A percentile compares a stretch with the other conserved stretches of the same genome.
Conservation (phyloP, 176 grass and related monocot genomes). For the Rhynchospora breviuscula region DNA sequence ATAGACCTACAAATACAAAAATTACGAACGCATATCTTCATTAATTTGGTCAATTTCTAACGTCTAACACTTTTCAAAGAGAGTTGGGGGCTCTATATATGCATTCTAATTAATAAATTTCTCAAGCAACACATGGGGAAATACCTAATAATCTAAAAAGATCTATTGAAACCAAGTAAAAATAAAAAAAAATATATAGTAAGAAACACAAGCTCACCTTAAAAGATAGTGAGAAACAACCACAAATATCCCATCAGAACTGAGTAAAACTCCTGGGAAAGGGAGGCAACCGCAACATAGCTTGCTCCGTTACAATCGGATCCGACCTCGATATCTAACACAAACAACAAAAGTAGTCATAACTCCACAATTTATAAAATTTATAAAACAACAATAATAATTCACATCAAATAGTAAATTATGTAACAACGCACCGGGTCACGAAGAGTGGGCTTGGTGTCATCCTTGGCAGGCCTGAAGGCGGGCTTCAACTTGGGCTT, state of each 20-base stretch:
- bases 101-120: not conserved
- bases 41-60: not conserved
- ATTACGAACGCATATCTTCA: not conserved
- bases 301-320: constrained; percentile 63
- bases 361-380: not conserved
- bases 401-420: not conserved
- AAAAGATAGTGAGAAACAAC: not conserved
- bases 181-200: no score
- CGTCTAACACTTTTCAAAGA: not conserved
- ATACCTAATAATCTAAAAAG: not conserved
- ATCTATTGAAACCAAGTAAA: not conserved
- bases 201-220: not conserved
- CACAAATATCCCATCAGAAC: constrained; percentile 1
- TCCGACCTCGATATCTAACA: constrained; percentile 76
- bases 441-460: constrained; percentile 69
- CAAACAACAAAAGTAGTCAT: not conserved
- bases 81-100: not conserved
- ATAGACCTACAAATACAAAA: not conserved
- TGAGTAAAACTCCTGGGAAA: constrained; percentile 26
- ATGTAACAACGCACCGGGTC: constrained; percentile 41
- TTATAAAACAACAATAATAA: not conserved
- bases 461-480: constrained; percentile 48
- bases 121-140: not conserved
- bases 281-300: constrained; percentile 55
- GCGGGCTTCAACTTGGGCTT: constrained; percentile 40